These are phyloP conservation scores for Leccinum disarticulatum DNA, from an alignment of 768 basidiomycete genomes.

Conservation along the genomic window DNA sequence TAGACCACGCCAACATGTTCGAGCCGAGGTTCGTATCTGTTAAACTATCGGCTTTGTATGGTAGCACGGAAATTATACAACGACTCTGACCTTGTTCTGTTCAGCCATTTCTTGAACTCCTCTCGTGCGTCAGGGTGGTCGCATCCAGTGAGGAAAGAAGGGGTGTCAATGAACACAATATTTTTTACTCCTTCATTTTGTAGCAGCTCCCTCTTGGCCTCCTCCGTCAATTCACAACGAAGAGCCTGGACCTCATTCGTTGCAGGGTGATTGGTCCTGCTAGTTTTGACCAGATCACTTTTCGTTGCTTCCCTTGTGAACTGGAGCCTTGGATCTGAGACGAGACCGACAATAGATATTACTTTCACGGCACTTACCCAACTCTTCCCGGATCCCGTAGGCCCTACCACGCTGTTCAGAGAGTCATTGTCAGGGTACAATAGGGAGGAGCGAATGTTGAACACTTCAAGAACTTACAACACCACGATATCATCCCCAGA, in stretches of 20 bases:
- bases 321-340: constrained; percentile 4
- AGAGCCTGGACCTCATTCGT: constrained; percentile 15
- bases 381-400: constrained; percentile 23
- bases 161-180: constrained; percentile 25
- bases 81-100: background rate
- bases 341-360: background rate
- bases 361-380: constrained; percentile 14
- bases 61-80: background rate
- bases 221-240: constrained; percentile 14
- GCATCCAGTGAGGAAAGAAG: constrained; percentile 20
- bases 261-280: constrained; percentile 1
- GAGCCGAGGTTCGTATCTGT: constrained; percentile 6
- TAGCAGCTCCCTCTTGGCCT: background rate
- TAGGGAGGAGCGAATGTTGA: background rate
- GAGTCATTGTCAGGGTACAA: background rate
- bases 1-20: constrained; percentile 15
- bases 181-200: constrained; percentile 2
- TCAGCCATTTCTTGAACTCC: constrained; percentile 8
- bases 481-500: constrained; percentile 19
- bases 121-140: constrained; percentile 3
- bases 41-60: background rate
- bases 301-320: constrained; percentile 18
- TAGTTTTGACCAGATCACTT: constrained; percentile 1
- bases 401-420: constrained; percentile 15
- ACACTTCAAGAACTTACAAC: constrained; percentile 15